These are phyloP conservation scores for Trametes elegans DNA, from an alignment of 768 basidiomycete genomes.

Conservation along the genomic window DNA sequence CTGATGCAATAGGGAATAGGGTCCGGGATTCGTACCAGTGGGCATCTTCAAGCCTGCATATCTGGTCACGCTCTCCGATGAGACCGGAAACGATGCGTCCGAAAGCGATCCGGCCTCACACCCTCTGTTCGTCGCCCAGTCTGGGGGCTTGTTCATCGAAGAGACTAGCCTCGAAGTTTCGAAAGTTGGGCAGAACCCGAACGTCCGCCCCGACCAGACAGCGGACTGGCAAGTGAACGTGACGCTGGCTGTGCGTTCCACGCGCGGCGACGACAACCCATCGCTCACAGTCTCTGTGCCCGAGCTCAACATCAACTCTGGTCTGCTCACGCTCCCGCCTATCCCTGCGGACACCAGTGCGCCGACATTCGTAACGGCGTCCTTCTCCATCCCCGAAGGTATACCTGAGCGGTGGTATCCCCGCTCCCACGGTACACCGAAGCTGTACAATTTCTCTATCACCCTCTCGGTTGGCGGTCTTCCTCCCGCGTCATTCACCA, in stretches of 20 bases:
- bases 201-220: conserved; percentile 38
- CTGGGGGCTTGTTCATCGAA: conserved; percentile 41
- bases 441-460: conserved; percentile 50
- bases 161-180: conserved; percentile 54
- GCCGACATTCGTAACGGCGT: conserved; percentile 42
- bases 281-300: conserved; percentile 43
- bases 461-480: conserved; percentile 32
- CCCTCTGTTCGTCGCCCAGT: conserved; percentile 21
- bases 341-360: conserved; percentile 26
- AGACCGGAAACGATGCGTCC: background rate
- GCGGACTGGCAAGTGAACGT: conserved; percentile 58
- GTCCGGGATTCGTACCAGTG: conserved; percentile 55
- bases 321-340: conserved; percentile 29
- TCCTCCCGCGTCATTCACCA: conserved; percentile 32
- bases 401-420: conserved; percentile 53
- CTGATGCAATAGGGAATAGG: too few species aligned
- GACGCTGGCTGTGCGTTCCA: conserved; percentile 47
- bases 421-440: conserved; percentile 51
- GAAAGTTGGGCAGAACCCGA: conserved; percentile 47
- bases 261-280: conserved; percentile 33
- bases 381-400: conserved; percentile 45
- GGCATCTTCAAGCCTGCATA: conserved; percentile 57
- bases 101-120: conserved; percentile 11
- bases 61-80: conserved; percentile 40
- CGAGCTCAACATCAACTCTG: conserved; percentile 43